Base-by-base conservation (phyloP, 345 rosid species). In the Gossypium thurberi region DNA sequence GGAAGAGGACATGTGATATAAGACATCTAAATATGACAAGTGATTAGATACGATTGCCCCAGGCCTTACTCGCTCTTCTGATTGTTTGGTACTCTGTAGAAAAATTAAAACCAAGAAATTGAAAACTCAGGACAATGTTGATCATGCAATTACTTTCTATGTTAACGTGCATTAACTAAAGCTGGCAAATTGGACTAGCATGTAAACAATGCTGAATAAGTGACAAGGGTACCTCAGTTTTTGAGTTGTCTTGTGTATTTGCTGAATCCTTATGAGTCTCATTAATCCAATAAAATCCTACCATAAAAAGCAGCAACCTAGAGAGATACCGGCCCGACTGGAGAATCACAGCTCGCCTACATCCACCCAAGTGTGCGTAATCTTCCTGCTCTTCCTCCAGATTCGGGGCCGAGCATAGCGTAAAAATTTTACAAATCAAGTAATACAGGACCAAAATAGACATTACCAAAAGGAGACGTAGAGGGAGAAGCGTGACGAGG, bases 31-130 rank as follows among this genome's bases (percentile, higher is more conserved):
- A 78, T 95, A 88, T 0, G 99, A 95, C n/a, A 95, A 89, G 57
- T 95, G 99, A 78, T 95, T 95, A 43, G 94, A 92, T n/a, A 95
- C 77, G 47, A 92, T 88, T 14, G 88, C 96, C 70, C 99, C 99
- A 18, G 96, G 83, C 71, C 94, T 86, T 89, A 83, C 90, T 52
- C 78, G 72, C 74, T 86, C 89, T 79, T 81, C 88, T 2, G 73
- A 78, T 79, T 79, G 81, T 33, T 72, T 80, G 60, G 68, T 69
- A 51, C 72, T 79, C 75, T 68, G 72, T 15, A 72, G 2, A 44
- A 14, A 71, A 8, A 8, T 23, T 42, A 44, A 58, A 15, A 28
- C 17, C 44, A 8, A 69, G 55, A 28, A 28, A 26, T 50, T 17
- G 23, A 68, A 50, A 68, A 28, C 50, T 50, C 59, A 68, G 42